Evolutionary conservation across 331 rosid species (phyloP), one percentile per base, ranked within the genome.

Genomic region (Quercus tomentella): DNA sequence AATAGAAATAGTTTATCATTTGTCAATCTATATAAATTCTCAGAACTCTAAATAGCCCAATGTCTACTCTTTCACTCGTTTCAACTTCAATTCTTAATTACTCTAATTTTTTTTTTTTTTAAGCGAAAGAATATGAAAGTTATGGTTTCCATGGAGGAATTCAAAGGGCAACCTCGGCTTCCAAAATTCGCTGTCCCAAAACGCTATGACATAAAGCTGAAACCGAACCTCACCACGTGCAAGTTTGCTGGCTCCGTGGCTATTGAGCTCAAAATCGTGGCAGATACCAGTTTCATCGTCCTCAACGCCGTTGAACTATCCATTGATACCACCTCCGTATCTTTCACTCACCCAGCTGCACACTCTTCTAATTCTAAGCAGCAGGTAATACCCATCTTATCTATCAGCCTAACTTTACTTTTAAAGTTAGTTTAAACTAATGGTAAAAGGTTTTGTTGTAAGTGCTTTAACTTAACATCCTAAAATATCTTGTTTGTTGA

Each of bases 121-220:
- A 37, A 37, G 43, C 43, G 43, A 37, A 37, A 37, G 43, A 37
- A 37, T 37, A 37, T 7, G 43, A 37, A 33, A 33, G 37, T 33
- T 33, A 33, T 6, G 37, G 37, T 33, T 56, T n/a, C 62, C 15
- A 95, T 93, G 97, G 97, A 91, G 69, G 87, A 90, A 73, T 95
- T 95, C 97, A 88, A 80, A 84, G 94, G 93, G 15, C 90, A 91
- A 30, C 87, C 99, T 49, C 96, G 97, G 21, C 97, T 94, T 4
- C 98, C 98, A 0, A 92, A 89, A 82, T 92, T 92, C 82, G 97
- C 94, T 41, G 81, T 91, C 70, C 97, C 99, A 0, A 90, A 91
- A 57, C 90, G 93, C 37, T 95, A 95, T 84, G 88, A 86, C 31
- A 52, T 95, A 15, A 56, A 28, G 35, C 94, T 95, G 43, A 90